A percentile compares a stretch with the other conserved stretches of the same genome.
Evolutionary conservation across 1,139 yeast species (phyloP).

Genomic region (Saccharomyces hybrid): DNA sequence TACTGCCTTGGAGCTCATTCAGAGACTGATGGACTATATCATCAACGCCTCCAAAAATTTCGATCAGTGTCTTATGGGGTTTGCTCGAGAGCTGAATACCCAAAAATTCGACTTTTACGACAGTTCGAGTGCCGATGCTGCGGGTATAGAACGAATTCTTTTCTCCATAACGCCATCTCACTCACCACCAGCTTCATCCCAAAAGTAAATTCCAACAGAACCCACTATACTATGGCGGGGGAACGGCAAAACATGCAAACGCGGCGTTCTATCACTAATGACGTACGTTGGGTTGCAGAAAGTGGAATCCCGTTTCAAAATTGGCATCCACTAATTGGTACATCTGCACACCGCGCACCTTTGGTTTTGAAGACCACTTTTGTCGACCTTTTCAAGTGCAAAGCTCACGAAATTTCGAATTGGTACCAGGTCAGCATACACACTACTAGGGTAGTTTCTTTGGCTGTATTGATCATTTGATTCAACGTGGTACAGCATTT

Average conservation of each 20-base stretch:
- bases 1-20: conserved; percentile 8
- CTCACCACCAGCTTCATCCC: conserved; percentile 4
- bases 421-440: neutral
- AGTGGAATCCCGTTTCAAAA: neutral
- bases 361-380: neutral
- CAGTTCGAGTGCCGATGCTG: conserved; percentile 5
- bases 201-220: neutral
- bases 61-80: conserved; percentile 15
- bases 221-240: too few relatives aligned
- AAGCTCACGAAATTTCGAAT: neutral
- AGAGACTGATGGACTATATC: conserved; percentile 11
- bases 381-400: neutral
- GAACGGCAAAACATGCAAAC: neutral
- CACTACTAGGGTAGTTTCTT: neutral
- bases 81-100: conserved; percentile 14
- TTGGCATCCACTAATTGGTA: neutral
- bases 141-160: neutral
- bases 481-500: neutral
- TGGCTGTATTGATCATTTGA: neutral
- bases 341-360: neutral
- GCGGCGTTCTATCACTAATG: neutral
- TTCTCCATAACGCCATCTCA: neutral
- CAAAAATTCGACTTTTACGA: conserved; percentile 8
- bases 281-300: neutral
- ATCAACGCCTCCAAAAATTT: conserved; percentile 10